A percentile compares a stretch with the other conserved stretches of the same genome.
phyloP scores from a whole-genome alignment of 2,329 filamentous ascomycete species.

The Coleophoma eucalyptorum region DNA sequence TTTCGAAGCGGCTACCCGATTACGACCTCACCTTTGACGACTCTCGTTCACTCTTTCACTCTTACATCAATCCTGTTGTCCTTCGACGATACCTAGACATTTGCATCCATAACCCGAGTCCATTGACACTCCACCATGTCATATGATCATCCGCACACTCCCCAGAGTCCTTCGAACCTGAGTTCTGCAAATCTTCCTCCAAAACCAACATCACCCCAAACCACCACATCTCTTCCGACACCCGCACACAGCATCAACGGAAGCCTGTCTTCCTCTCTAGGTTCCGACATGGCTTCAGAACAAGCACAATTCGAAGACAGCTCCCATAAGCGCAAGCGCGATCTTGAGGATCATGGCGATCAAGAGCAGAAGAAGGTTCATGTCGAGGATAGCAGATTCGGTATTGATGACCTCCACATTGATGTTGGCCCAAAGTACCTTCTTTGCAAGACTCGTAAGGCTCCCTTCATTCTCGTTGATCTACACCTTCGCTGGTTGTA shows the following conservation, averaged over 20 bases:
- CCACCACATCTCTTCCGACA: conserved; percentile 46
- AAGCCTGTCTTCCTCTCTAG: conserved; percentile 26
- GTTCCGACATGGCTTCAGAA: conserved; percentile 13
- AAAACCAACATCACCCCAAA: conserved; percentile 46
- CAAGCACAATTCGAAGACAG: conserved; percentile 40
- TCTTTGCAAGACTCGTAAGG: conserved; percentile 64
- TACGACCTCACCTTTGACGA: too few species aligned
- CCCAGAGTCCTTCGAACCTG: conserved; percentile 60
- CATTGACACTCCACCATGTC: conserved; percentile 41
- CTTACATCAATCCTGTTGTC: conserved; percentile 8
- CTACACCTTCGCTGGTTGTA: conserved; percentile 8
- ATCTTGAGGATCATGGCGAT: conserved; percentile 50
- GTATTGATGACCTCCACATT: conserved; percentile 61
- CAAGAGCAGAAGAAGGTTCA: conserved; percentile 59
- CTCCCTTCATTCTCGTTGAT: conserved; percentile 38
- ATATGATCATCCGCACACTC: conserved; percentile 60
- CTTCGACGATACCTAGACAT: conserved; percentile 5
- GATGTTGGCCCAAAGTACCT: conserved; percentile 66
- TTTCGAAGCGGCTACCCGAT: conserved; percentile 3
- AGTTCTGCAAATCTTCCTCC: conserved; percentile 36
- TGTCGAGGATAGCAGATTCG: conserved; percentile 55
- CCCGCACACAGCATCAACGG: conserved; percentile 61
- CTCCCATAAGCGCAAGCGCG: conserved; percentile 60
- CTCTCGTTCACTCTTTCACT: not conserved
- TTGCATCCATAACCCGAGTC: not conserved